Evolutionary conservation across 176 grass and related monocot species (phyloP), one percentile per base, ranked within the genome.

Genomic region (Zizania latifolia): DNA sequence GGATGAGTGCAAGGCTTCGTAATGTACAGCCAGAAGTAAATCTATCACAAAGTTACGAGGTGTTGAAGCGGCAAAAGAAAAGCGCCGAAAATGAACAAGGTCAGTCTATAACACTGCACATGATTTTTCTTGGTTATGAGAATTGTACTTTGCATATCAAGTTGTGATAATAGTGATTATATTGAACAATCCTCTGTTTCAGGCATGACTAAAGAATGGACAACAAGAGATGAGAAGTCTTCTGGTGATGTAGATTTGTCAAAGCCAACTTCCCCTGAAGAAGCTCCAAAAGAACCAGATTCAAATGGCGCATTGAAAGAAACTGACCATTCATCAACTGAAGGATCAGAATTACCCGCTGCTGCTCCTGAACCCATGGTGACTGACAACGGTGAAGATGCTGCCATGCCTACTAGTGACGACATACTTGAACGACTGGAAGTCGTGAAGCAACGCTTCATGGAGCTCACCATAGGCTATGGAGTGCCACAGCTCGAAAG

Each of bases 21-120:
- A 99, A 99, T 84, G 92, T 92, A 39, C 92, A 90, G 40, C 92
- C 92, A 43, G 92, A 95, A 63, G 96, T 92, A 64, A 84, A 95
- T 45, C 40, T 89, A 37, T 83, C 89, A 72, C 76, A 74, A 77
- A 95, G 92, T 81, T 99, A 92, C 44, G 96, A 95, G 75, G 92
- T 71, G 65, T 62, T 90, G 51, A 99, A 86, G 59, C 62, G 86
- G 71, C 82, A 85, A 76, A 99, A 99, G 89, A 95, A 77, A 86
- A 87, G 4, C 58, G 76, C 69, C 4, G 89, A 95, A 63, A 86
- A 77, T 74, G 96, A 99, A 16, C 89, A 82, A 59, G 80, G 96
- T 95, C 48, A 53, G 8, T 53, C 8, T 53, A 53, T n/a, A 70
- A 41, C n/a, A n/a, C 59, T 43, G 61, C 5, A 28, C 33, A n/a